Conservation (phyloP, 2,329 filamentous ascomycete species). For the Colletotrichum trifolii region DNA sequence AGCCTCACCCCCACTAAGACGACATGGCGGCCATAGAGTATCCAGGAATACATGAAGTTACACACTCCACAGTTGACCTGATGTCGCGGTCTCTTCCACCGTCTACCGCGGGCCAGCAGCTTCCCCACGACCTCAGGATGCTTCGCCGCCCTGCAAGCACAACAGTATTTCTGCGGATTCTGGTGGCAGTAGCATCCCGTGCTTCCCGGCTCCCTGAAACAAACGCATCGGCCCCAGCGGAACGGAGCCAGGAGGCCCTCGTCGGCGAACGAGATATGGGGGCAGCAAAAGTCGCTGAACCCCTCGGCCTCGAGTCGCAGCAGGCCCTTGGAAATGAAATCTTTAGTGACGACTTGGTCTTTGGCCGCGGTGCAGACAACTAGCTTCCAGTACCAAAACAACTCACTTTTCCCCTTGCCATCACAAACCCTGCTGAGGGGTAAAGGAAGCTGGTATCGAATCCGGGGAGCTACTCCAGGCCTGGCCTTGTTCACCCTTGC, state of each 20-base stretch:
- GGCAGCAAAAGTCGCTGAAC: background rate
- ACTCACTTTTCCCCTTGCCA: no score
- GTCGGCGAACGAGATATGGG: background rate
- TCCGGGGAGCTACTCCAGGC: no score
- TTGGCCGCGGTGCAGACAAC: background rate
- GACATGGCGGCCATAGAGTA: no score
- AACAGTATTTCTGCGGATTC: background rate
- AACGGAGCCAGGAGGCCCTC: background rate
- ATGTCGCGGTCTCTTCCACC: no score
- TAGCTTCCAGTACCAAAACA: background rate
- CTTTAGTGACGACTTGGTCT: background rate
- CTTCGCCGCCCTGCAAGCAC: background rate
- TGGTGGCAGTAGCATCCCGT: background rate
- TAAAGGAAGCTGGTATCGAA: no score
- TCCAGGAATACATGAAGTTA: no score
- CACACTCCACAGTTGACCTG: no score
- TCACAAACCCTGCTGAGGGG: no score
- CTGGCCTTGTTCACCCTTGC: no score
- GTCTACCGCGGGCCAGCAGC: background rate
- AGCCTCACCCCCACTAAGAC: no score
- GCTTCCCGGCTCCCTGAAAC: background rate
- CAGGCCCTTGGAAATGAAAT: background rate
- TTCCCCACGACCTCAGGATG: background rate
- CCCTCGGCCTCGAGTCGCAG: background rate
- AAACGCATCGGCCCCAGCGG: background rate